Evolutionary conservation across 331 rosid species (phyloP).

Genomic region (Rhamnella rubrinervis): DNA sequence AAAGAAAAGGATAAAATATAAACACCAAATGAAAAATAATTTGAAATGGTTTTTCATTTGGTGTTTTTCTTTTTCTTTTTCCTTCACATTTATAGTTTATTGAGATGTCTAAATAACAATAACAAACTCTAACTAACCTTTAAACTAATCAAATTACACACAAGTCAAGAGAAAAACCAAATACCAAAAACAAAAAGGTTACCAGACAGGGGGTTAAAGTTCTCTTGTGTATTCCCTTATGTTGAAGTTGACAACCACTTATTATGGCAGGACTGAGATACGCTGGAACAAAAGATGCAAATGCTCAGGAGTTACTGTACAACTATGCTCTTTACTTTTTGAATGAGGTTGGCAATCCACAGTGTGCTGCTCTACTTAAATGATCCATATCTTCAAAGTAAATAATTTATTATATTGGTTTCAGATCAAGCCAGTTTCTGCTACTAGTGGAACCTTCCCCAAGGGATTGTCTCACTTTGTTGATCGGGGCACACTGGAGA

Average conservation of each 20-base stretch:
- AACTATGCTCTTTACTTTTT: conserved; percentile 79
- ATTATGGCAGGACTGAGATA: conserved; percentile 71
- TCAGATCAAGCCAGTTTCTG: conserved; percentile 81
- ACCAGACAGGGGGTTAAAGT: not conserved
- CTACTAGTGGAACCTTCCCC: conserved; percentile 64
- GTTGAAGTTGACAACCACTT: conserved; percentile 24
- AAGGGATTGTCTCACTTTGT: conserved; percentile 84
- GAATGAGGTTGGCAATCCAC: conserved; percentile 65
- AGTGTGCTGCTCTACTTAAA: conserved; percentile 23
- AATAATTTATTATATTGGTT: conserved; percentile 19
- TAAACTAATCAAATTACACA: no score
- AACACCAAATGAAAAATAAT: no score
- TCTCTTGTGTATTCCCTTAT: conserved; percentile 5
- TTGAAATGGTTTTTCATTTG: no score
- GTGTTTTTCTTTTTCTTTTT: no score
- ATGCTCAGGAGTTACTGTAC: conserved; percentile 82
- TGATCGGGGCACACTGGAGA: conserved; percentile 88
- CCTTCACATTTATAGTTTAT: no score
- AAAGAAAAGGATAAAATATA: no score
- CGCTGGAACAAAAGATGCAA: conserved; percentile 89
- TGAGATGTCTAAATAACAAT: no score
- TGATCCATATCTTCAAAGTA: conserved; percentile 10
- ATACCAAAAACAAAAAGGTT: not conserved
- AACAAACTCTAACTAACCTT: no score
- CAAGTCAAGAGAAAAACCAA: no score